Base-by-base conservation (phyloP, 2,329 filamentous ascomycete genomes). In the Corniculantispora saksenae region DNA sequence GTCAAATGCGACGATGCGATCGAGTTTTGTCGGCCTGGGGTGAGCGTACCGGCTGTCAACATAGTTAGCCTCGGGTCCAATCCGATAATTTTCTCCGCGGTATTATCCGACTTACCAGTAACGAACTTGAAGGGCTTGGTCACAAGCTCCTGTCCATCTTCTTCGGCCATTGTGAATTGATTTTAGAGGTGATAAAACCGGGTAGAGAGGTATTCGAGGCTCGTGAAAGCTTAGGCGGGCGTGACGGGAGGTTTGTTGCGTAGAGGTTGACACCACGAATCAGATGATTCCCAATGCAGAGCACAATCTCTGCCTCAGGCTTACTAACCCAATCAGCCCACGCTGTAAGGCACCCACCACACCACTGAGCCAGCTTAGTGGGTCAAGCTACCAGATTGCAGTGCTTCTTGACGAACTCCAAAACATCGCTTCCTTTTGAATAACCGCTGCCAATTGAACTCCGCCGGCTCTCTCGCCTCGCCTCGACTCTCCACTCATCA, bases 71-170 rank as follows among this genome's bases (percentile, higher is more conserved):
- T 78, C 75, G 76, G 75, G 70, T 70, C 64, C 71, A 66, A 66
- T 75, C 76, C 73, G 74, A 73, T 64, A 61, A 62, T 61, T 63
- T 65, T 67, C 43, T 64, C 58, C 53, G 75, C 75, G 76, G 76
- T 74, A 76, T 76, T 76, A 77, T 76, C 70, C 66, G 66, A 80
- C 92, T 81, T 88, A 97, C 94, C 94, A 84, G 94, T 98, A 78
- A 98, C 95, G 85, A 98, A 98, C 91, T 99, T 99, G 91, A 99
- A 99, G 82, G 96, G 96, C 90, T 97, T 99, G 84, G 94, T 97
- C 73, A 86, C 85, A 81, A 86, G 86, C 81, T 97, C 91, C 75
- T 81, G 76, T 78, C 88, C 85, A 77, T 92, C 90, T 78, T 92
- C 92, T 76, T 96, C 92, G 80, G 93, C 91, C 94, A 99, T 99